phyloP scores from a whole-genome alignment of 2,329 filamentous ascomycete species.

The Neonectria ditissima region DNA sequence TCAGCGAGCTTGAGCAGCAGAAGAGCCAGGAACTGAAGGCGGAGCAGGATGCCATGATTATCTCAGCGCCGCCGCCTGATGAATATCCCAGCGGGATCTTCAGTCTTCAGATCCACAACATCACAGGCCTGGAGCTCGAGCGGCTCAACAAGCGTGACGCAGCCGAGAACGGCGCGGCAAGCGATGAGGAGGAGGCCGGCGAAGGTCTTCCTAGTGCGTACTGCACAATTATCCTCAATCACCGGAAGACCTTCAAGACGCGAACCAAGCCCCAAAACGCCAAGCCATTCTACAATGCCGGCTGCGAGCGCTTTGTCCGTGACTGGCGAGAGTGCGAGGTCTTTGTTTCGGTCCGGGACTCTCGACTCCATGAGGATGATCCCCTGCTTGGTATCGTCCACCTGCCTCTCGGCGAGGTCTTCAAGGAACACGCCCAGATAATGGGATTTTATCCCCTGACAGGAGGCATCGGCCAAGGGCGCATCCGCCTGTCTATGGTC shows the following conservation, averaged over 20 bases:
- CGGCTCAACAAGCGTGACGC: slow-evolving; percentile 67
- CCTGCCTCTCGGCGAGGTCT: slow-evolving; percentile 71
- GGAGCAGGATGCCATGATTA: slow-evolving; percentile 72
- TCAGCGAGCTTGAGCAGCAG: slow-evolving; percentile 74
- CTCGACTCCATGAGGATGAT: slow-evolving; percentile 76
- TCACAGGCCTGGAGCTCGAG: slow-evolving; percentile 74
- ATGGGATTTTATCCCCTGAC: slow-evolving; percentile 75
- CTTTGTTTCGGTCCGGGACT: slow-evolving; percentile 75
- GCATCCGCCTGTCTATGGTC: slow-evolving; percentile 76
- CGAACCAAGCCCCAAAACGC: slow-evolving; percentile 82
- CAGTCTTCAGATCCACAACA: slow-evolving; percentile 78
- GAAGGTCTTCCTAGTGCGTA: slow-evolving; percentile 77
- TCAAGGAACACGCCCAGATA: slow-evolving; percentile 72
- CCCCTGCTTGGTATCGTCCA: slow-evolving; percentile 77
- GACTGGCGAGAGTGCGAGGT: slow-evolving; percentile 77
- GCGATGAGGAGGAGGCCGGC: slow-evolving; percentile 69
- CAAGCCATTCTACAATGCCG: slow-evolving; percentile 83
- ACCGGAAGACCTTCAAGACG: slow-evolving; percentile 76
- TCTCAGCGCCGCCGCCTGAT: slow-evolving; percentile 72
- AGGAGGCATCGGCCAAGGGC: slow-evolving; percentile 79
- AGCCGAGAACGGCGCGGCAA: slow-evolving; percentile 58
- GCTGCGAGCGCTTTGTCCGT: slow-evolving; percentile 77
- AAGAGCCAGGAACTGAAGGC: slow-evolving; percentile 74
- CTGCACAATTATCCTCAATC: slow-evolving; percentile 79
- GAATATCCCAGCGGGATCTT: slow-evolving; percentile 75